Percentiles rank a stretch among this genome's conserved stretches.
Evolutionary conservation across 1,284 basidiomycete species (phyloP).

Genomic region (Bothia castanella): DNA sequence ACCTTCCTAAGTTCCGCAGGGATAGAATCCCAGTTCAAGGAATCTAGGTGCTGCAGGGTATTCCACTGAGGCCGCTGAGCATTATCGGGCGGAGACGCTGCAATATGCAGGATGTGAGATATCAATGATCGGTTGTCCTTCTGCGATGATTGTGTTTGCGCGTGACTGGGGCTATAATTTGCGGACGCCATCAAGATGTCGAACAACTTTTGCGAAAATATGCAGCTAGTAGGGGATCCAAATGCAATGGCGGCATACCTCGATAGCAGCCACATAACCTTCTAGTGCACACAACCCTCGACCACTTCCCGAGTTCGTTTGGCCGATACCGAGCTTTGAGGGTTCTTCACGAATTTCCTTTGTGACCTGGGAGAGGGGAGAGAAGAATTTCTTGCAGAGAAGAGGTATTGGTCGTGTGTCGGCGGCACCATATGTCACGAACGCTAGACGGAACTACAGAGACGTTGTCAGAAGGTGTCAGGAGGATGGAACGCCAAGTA

Average conservation of each 20-base stretch:
- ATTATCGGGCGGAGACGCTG: constrained; percentile 52
- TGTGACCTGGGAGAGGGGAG: constrained; percentile 36
- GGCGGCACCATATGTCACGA: constrained; percentile 56
- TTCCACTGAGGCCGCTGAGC: constrained; percentile 57
- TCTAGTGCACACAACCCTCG: constrained; percentile 67
- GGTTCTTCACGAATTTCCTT: constrained; percentile 49
- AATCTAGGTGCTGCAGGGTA: constrained; percentile 47
- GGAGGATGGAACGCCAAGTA: constrained; percentile 20
- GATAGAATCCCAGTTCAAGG: constrained; percentile 61
- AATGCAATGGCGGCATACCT: constrained; percentile 42
- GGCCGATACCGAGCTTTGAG: constrained; percentile 51
- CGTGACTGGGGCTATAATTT: constrained; percentile 8
- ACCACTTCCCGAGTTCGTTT: constrained; percentile 45
- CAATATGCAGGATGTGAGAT: constrained; percentile 61
- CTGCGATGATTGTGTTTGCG: constrained; percentile 24
- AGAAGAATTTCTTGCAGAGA: constrained; percentile 54
- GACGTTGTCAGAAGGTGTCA: constrained; percentile 5
- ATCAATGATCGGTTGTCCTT: constrained; percentile 34
- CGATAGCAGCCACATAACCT: constrained; percentile 65
- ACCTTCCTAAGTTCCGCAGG: constrained; percentile 61
- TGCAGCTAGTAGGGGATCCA: background rate
- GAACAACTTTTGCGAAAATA: constrained; percentile 23
- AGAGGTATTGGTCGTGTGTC: constrained; percentile 52
- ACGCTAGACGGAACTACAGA: constrained; percentile 48
- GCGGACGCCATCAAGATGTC: constrained; percentile 29